These are phyloP conservation scores for Gentiana straminea DNA, from an alignment of 257 asterid species.

Conservation along the genomic window DNA sequence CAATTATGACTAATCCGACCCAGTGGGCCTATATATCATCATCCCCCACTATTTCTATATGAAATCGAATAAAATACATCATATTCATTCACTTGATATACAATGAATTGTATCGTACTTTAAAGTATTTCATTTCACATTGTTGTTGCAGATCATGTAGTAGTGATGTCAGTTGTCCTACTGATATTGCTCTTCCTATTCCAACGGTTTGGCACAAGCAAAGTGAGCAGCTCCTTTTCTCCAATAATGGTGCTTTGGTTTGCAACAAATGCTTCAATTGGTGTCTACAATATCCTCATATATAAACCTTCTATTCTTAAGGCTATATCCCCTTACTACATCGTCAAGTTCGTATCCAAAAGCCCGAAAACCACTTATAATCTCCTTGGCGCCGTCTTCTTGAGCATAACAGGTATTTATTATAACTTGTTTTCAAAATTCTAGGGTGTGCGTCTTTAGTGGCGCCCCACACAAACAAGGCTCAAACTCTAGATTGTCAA, in stretches of 20 bases:
- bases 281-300: conserved; percentile 39
- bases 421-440: not conserved
- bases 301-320: conserved; percentile 39
- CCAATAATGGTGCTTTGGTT: conserved; percentile 67
- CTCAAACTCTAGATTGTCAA: too few species aligned
- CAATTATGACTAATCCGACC: too few species aligned
- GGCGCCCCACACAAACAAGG: too few species aligned
- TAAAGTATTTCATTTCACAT: not conserved
- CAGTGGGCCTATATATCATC: too few species aligned
- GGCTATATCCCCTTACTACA: conserved; percentile 55
- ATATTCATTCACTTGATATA: too few species aligned
- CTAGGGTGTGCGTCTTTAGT: too few species aligned
- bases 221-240: conserved; percentile 54
- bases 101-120: too few species aligned
- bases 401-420: conserved; percentile 40
- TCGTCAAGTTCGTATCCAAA: conserved; percentile 28
- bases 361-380: conserved; percentile 39
- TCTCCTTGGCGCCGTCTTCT: conserved; percentile 63
- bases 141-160: conserved; percentile 41
- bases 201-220: conserved; percentile 56
- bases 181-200: conserved; percentile 39
- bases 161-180: conserved; percentile 42
- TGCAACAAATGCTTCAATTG: conserved; percentile 40
- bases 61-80: too few species aligned
- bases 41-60: too few species aligned